Evolutionary conservation across 495 filamentous ascomycete genomes (phyloP), one percentile per base, ranked within the genome.

Genomic region (Aspergillus coremiiformis): DNA sequence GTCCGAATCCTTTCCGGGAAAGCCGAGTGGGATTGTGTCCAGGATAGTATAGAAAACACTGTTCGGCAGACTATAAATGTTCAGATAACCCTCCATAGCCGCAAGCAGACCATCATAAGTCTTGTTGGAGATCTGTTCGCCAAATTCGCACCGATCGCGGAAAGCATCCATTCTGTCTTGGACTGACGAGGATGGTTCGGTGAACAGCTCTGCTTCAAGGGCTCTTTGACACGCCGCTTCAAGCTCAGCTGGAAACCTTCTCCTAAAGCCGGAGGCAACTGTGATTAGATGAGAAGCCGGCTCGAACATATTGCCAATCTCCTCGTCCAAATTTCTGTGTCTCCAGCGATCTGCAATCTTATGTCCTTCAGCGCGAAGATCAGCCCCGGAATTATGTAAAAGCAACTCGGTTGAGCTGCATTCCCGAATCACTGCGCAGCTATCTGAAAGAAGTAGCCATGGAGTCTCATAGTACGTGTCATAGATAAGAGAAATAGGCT

Each of bases 371-470:
- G 62, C 57, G 14, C 52, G 56, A 7, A 76, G 58, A 19, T 67
- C 66, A 0, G 63, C 29, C 4, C 60, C 63, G 1, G 70, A 62
- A 29, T 78, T 79, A 39, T 72, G 69, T 30, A 70, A 27, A 11
- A 95, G 74, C 4, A 83, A 66, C 58, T 98, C 93, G 12, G 89
- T 67, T 15, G 81, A 76, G 58, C 83, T 92, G 64, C 87, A 94
- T 62, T 86, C 78, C 46, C 93, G 77, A 46, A 98, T 75, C 7
- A 86, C 77, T 19, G 86, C 84, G 51, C 92, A 76, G 21, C 83
- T 81, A 61, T 95, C 90, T 4, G 90, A 80, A 45, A 86, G 84
- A 27, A 93, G 73, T 22, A 90, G 73, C 87, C 89, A 96, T 4
- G 91, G 84, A 70, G 89, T 82, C 29, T 84, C 83, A 10, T 73